phyloP scores from a whole-genome alignment of 2,329 filamentous ascomycete genomes.

The Hirsutella minnesotensis region DNA sequence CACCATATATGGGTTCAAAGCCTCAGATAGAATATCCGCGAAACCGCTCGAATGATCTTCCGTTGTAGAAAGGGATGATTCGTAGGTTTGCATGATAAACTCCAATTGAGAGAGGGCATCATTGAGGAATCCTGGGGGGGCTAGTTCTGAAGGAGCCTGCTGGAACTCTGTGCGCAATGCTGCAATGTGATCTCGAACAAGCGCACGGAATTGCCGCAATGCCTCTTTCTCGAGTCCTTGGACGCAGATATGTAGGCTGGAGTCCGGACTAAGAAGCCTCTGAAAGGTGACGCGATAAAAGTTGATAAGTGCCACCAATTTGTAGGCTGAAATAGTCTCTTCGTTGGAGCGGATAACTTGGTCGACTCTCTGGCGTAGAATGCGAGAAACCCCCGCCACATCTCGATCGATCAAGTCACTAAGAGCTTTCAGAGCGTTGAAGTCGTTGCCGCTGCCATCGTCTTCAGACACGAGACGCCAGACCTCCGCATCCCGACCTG shows the following conservation, averaged over 20 bases:
- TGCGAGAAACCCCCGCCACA: conserved; percentile 65
- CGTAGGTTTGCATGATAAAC: conserved; percentile 74
- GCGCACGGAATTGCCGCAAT: conserved; percentile 67
- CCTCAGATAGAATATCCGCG: conserved; percentile 60
- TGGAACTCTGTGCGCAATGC: conserved; percentile 62
- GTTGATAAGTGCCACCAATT: conserved; percentile 73
- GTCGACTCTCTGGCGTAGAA: conserved; percentile 82
- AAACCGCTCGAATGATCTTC: conserved; percentile 56
- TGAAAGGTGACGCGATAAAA: conserved; percentile 85
- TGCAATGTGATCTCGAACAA: conserved; percentile 70
- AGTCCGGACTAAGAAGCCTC: conserved; percentile 60
- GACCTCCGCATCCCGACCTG: conserved; percentile 69
- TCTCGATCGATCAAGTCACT: conserved; percentile 81
- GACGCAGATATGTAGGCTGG: conserved; percentile 59
- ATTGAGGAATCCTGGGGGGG: conserved; percentile 66
- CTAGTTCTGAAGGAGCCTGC: conserved; percentile 58
- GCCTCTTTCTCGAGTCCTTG: conserved; percentile 61
- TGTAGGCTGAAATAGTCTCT: conserved; percentile 79
- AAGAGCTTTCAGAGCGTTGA: conserved; percentile 72
- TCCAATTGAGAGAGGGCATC: conserved; percentile 70
- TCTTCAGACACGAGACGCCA: conserved; percentile 61
- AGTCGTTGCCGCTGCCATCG: conserved; percentile 39
- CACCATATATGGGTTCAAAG: conserved; percentile 75
- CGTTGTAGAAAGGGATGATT: conserved; percentile 59
- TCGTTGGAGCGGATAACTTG: conserved; percentile 89